These are phyloP conservation scores for Cytospora piceae DNA, from an alignment of 2,329 filamentous ascomycete genomes.

Conservation along the genomic window DNA sequence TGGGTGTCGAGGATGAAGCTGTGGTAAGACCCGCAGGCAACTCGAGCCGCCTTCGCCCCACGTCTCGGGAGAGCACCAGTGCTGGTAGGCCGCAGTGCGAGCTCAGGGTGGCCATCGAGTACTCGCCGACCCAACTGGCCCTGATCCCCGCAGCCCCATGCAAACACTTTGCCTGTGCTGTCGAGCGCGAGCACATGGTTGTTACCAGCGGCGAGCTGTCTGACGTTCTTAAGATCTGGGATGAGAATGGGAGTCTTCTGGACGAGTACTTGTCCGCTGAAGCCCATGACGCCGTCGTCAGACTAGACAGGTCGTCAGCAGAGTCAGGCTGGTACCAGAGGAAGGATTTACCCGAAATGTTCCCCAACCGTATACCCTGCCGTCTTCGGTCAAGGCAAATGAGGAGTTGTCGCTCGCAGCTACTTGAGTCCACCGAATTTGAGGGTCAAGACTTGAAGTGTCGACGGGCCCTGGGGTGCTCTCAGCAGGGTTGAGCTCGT, in stretches of 20 bases:
- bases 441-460: too few species aligned
- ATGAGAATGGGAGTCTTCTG: conserved; percentile 60
- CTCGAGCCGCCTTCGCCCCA: conserved; percentile 67
- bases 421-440: conserved; percentile 62
- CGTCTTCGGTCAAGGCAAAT: conserved; percentile 75
- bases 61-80: conserved; percentile 40
- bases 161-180: conserved; percentile 64
- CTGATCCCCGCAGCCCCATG: conserved; percentile 76
- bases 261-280: conserved; percentile 37
- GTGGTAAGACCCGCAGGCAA: conserved; percentile 75
- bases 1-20: conserved; percentile 76
- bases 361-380: conserved; percentile 81
- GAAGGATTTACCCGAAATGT: conserved; percentile 65
- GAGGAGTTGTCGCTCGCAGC: conserved; percentile 75
- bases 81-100: conserved; percentile 41
- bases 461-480: conserved; percentile 51
- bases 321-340: not conserved
- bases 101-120: conserved; percentile 56
- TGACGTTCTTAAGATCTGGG: conserved; percentile 67
- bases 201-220: conserved; percentile 65
- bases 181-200: conserved; percentile 75
- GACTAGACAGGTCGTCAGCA: conserved; percentile 38
- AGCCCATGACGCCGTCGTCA: conserved; percentile 53
- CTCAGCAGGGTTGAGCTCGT: conserved; percentile 64
- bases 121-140: conserved; percentile 63